Conservation (phyloP, 768 basidiomycete genomes). For the Boletus sp. region DNA sequence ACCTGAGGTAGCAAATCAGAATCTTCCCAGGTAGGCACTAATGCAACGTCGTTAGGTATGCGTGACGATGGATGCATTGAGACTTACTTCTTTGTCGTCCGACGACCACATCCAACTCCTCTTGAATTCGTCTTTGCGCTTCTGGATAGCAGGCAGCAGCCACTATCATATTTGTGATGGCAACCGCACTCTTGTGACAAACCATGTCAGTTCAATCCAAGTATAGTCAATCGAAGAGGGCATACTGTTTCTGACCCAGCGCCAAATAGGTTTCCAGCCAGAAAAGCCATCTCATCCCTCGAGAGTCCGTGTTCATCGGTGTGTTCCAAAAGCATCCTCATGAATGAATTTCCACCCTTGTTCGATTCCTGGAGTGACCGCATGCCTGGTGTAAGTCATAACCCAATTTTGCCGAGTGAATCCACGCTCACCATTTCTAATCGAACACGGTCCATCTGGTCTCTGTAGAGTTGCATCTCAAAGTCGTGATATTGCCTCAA, state of each 20-base stretch:
- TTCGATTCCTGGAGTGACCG: constrained; percentile 5
- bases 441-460: constrained; percentile 44
- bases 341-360: constrained; percentile 36
- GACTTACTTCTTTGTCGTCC: constrained; percentile 34
- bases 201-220: neutral
- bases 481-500: constrained; percentile 49
- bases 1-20: constrained; percentile 31
- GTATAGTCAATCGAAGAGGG: neutral
- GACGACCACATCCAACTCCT: constrained; percentile 50
- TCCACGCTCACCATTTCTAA: constrained; percentile 36
- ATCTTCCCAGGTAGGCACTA: constrained; percentile 38
- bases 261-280: constrained; percentile 56
- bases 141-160: constrained; percentile 53
- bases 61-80: neutral
- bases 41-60: neutral
- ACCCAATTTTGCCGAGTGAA: neutral
- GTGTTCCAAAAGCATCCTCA: constrained; percentile 48
- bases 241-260: constrained; percentile 54
- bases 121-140: constrained; percentile 46
- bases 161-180: constrained; percentile 48
- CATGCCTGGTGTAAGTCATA: neutral
- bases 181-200: constrained; percentile 40
- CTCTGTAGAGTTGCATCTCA: constrained; percentile 47
- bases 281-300: constrained; percentile 52
- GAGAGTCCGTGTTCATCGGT: constrained; percentile 45